Percentiles rank a stretch among this genome's conserved stretches.
phyloP scores from a whole-genome alignment of 192 early-diverging fungal species.

The Mortierella alpina region DNA sequence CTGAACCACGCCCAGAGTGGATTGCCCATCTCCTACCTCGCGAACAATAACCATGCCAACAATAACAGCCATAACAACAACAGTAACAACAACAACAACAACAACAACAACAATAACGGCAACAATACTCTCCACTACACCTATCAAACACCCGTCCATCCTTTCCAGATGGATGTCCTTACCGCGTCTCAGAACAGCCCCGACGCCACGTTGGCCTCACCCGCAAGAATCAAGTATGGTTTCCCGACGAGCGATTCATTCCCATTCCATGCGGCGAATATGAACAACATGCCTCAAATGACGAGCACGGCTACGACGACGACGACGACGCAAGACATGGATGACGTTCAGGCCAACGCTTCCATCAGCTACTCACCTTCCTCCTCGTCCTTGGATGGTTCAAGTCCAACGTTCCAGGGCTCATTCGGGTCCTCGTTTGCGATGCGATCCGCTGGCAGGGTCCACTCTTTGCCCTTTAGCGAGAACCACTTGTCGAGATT shows the following conservation, averaged over 20 bases:
- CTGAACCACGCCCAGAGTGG: neutral
- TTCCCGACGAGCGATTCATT: conserved; percentile 8
- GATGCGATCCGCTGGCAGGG: conserved; percentile 12
- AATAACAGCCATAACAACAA: conserved; percentile 1
- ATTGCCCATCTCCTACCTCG: no score
- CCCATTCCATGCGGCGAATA: neutral
- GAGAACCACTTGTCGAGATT: neutral
- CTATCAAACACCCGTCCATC: conserved; percentile 31
- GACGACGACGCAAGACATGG: conserved; percentile 33
- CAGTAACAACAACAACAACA: conserved; percentile 14
- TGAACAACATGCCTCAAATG: neutral
- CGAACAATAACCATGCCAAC: no score
- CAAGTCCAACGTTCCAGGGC: conserved; percentile 6
- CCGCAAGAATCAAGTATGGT: conserved; percentile 2
- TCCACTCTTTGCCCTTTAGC: conserved; percentile 21
- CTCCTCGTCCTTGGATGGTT: conserved; percentile 21
- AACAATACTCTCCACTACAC: conserved; percentile 2
- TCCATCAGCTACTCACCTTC: conserved; percentile 7
- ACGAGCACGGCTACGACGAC: neutral
- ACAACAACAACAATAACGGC: conserved; percentile 15
- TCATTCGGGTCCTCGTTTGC: neutral
- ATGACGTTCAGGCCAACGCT: conserved; percentile 19
- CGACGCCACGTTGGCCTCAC: conserved; percentile 1
- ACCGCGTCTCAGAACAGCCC: neutral
- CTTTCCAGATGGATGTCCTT: conserved; percentile 18